phyloP scores from a whole-genome alignment of 169 alveolate genomes.

The Amoebophrya sp. region DNA sequence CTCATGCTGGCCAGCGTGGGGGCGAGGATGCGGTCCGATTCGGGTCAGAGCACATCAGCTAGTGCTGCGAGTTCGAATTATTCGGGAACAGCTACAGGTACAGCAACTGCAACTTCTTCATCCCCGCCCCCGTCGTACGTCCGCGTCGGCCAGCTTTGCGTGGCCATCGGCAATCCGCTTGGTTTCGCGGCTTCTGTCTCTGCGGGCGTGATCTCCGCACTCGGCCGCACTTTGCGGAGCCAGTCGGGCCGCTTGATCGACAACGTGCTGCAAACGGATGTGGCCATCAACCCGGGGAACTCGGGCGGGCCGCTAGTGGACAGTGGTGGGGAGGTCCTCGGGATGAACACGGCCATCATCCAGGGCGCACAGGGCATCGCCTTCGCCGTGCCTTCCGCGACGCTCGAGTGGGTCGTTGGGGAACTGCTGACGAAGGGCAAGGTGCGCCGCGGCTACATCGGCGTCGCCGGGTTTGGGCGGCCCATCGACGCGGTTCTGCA shows the following conservation, averaged over 20 bases:
- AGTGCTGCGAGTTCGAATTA: background rate
- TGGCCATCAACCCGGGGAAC: conserved; percentile 27
- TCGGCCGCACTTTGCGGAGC: background rate
- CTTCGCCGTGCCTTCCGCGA: background rate
- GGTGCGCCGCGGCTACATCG: background rate
- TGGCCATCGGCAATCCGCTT: background rate
- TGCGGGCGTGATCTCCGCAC: background rate
- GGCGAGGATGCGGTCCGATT: background rate
- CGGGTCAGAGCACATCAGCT: background rate
- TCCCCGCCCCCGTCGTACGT: background rate
- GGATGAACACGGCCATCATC: conserved; percentile 25
- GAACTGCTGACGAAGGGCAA: background rate
- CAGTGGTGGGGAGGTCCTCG: background rate
- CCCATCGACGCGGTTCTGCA: background rate
- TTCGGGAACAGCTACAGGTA: background rate
- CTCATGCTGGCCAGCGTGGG: background rate
- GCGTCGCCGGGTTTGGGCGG: background rate
- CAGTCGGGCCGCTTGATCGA: background rate
- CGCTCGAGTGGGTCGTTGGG: background rate
- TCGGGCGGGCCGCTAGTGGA: conserved; percentile 20
- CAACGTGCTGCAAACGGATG: conserved; percentile 9
- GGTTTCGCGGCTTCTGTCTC: background rate
- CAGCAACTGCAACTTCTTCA: background rate
- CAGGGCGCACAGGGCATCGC: background rate
- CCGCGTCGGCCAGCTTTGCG: background rate